Conservation (phyloP, 352 stramenopile species). For the Aphanomyces stellatus region DNA sequence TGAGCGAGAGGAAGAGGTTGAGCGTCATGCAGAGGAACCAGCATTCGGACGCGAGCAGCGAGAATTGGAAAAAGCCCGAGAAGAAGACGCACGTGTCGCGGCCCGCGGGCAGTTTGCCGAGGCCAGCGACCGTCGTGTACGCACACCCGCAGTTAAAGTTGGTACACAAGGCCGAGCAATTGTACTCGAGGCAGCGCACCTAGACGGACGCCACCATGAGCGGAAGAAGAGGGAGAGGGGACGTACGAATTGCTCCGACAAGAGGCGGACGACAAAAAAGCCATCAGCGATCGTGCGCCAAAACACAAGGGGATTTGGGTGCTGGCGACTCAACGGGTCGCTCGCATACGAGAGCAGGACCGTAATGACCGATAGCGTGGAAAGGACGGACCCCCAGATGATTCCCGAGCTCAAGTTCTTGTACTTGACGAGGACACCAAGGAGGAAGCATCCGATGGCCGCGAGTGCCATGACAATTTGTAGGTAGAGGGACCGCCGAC, state of each 20-base stretch:
- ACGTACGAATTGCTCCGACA: slow-evolving; percentile 72
- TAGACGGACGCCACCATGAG: slow-evolving; percentile 4
- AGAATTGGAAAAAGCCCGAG: slow-evolving; percentile 78
- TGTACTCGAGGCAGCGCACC: slow-evolving; percentile 15
- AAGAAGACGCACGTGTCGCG: slow-evolving; percentile 54
- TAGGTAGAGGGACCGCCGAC: slow-evolving; percentile 48
- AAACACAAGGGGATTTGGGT: slow-evolving; percentile 84
- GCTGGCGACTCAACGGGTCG: slow-evolving; percentile 68
- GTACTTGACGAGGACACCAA: slow-evolving; percentile 55
- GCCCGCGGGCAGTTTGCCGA: slow-evolving; percentile 7
- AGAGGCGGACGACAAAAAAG: slow-evolving; percentile 72
- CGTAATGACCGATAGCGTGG: slow-evolving; percentile 79
- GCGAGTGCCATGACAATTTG: slow-evolving; percentile 77
- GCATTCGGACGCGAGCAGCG: slow-evolving; percentile 69
- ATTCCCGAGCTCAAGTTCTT: slow-evolving; percentile 67
- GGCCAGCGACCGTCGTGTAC: slow-evolving; percentile 21
- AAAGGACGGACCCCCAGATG: slow-evolving; percentile 79
- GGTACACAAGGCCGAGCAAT: slow-evolving; percentile 67
- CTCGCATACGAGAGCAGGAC: slow-evolving; percentile 78
- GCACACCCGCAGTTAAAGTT: slow-evolving; percentile 78
- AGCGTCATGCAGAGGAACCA: slow-evolving; percentile 89
- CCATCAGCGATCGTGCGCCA: slow-evolving; percentile 81
- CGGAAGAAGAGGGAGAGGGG: slow-evolving; percentile 35
- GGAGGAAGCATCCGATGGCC: slow-evolving; percentile 33
- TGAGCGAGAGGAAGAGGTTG: slow-evolving; percentile 79